These are phyloP conservation scores for Brassica hybrid DNA, from an alignment of 441 rosid species.

Conservation along the genomic window DNA sequence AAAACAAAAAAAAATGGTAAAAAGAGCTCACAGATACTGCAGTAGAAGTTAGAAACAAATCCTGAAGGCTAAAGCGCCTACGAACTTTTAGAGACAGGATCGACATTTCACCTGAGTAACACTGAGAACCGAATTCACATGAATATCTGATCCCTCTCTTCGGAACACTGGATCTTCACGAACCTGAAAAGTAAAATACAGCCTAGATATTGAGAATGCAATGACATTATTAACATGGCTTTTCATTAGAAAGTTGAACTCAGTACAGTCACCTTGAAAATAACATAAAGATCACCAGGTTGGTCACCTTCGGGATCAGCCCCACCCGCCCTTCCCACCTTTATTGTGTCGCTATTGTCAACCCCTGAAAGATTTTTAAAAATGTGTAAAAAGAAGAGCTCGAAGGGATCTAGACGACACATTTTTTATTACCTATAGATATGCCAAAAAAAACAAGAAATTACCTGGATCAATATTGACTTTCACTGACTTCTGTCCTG, in stretches of 20 bases:
- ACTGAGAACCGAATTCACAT: slow-evolving; percentile 82
- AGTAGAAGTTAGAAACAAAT: not conserved
- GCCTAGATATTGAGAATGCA: slow-evolving; percentile 6
- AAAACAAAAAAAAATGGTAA: not conserved
- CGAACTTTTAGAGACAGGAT: slow-evolving; percentile 13
- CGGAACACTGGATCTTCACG: slow-evolving; percentile 98
- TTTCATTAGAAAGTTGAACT: slow-evolving; percentile 8
- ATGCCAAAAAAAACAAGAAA: not conserved
- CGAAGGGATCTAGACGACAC: not conserved
- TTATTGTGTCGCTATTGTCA: slow-evolving; percentile 76
- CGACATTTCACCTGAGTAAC: slow-evolving; percentile 74
- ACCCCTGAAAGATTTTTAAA: slow-evolving; percentile 60
- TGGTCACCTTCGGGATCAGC: slow-evolving; percentile 96
- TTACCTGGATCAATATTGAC: slow-evolving; percentile 87
- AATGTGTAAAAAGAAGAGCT: slow-evolving; percentile 15
- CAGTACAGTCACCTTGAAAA: slow-evolving; percentile 65
- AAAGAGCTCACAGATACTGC: slow-evolving; percentile 8
- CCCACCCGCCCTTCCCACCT: slow-evolving; percentile 85
- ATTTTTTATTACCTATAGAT: not conserved
- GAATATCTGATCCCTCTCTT: slow-evolving; percentile 91
- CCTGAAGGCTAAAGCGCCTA: not conserved
- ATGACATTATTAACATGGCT: not conserved
- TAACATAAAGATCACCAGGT: slow-evolving; percentile 92
- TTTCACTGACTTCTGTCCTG: slow-evolving; percentile 81
- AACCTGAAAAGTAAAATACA: slow-evolving; percentile 51